phyloP scores from a whole-genome alignment of 805 yeast species.

The Saccharomycopsis oosterbeekiorum region DNA sequence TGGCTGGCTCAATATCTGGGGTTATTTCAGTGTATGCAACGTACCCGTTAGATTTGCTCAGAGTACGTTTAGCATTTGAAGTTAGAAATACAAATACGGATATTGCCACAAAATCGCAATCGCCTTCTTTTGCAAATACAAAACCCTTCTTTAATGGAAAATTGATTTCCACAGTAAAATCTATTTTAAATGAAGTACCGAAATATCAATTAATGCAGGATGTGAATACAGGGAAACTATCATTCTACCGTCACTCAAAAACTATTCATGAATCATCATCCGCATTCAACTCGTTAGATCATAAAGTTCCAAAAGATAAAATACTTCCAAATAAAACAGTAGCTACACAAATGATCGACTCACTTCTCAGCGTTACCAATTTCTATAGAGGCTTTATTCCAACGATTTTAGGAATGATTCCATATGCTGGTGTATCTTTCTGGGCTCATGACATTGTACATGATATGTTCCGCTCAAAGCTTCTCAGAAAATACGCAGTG shows the following conservation, averaged over 20 bases:
- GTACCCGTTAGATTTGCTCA: slow-evolving; percentile 81
- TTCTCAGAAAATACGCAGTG: slow-evolving; percentile 45
- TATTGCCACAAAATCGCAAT: slow-evolving; percentile 15
- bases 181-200: background rate
- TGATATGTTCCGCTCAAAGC: slow-evolving; percentile 65
- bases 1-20: slow-evolving; percentile 90
- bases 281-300: background rate
- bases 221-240: slow-evolving; percentile 21
- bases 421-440: slow-evolving; percentile 96
- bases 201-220: background rate
- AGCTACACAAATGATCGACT: slow-evolving; percentile 25
- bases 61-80: slow-evolving; percentile 88
- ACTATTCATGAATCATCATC: slow-evolving; percentile 16
- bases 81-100: slow-evolving; percentile 29
- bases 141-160: background rate
- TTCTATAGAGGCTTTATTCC: slow-evolving; percentile 94
- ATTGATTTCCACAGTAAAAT: background rate
- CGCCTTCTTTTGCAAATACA: slow-evolving; percentile 22
- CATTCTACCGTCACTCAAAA: slow-evolving; percentile 21
- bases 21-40: slow-evolving; percentile 78
- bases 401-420: slow-evolving; percentile 90
- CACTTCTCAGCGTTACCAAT: slow-evolving; percentile 37
- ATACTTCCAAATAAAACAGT: slow-evolving; percentile 20
- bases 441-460: slow-evolving; percentile 88
- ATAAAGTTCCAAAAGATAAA: background rate